A percentile compares a stretch with the other conserved stretches of the same genome.
These are phyloP conservation scores for Globisporangium takayamanum DNA, from an alignment of 352 stramenopile genomes.

Conservation along the genomic window DNA sequence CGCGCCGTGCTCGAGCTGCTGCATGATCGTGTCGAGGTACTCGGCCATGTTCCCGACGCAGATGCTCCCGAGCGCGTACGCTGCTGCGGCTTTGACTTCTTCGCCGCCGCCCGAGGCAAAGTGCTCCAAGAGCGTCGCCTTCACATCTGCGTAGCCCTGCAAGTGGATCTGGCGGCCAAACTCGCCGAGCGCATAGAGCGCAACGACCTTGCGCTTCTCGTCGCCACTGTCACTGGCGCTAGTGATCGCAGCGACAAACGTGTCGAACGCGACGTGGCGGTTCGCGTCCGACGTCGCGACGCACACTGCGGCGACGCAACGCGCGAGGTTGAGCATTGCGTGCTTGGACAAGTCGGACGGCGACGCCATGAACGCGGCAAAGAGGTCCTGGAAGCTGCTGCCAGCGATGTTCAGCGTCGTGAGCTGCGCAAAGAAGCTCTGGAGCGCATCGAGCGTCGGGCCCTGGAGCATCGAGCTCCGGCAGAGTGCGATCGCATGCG, in stretches of 20 bases:
- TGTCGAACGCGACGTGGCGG: conserved; percentile 63
- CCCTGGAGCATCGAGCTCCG: conserved; percentile 92
- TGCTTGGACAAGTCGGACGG: conserved; percentile 79
- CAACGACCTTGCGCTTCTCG: conserved; percentile 82
- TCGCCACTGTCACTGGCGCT: conserved; percentile 25
- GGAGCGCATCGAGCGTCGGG: conserved; percentile 40
- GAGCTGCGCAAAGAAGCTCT: conserved; percentile 60
- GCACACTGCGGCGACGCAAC: conserved; percentile 88
- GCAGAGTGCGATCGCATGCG: conserved; percentile 82
- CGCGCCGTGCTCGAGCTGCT: conserved; percentile 83
- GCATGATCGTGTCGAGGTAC: conserved; percentile 91
- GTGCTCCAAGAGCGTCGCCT: conserved; percentile 85
- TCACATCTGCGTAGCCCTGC: conserved; percentile 74
- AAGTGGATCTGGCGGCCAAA: conserved; percentile 92
- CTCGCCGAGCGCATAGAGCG: conserved; percentile 93
- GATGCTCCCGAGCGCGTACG: conserved; percentile 94
- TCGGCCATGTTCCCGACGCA: conserved; percentile 91
- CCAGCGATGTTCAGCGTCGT: conserved; percentile 43
- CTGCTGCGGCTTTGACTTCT: conserved; percentile 95
- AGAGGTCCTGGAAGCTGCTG: conserved; percentile 85
- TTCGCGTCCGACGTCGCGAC: conserved; percentile 44
- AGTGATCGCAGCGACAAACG: conserved; percentile 66
- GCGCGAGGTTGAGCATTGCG: conserved; percentile 91
- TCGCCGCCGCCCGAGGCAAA: conserved; percentile 81
- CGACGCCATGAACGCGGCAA: conserved; percentile 69